Evolutionary conservation across 768 basidiomycete species (phyloP).

Genomic region (Wakefieldia striispora): DNA sequence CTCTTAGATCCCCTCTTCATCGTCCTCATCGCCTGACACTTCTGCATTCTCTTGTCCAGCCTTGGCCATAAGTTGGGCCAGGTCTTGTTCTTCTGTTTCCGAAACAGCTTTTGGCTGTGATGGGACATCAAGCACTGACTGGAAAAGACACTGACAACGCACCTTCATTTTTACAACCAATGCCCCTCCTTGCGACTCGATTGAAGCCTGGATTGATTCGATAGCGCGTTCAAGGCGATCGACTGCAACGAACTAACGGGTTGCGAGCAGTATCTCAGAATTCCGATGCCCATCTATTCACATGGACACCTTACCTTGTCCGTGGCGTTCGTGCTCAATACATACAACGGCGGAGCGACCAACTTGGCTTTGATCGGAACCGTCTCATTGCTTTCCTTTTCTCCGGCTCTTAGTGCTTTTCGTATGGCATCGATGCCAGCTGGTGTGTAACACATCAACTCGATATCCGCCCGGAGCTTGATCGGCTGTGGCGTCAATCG

Average conservation of each 20-base stretch:
- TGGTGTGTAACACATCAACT: conserved; percentile 94
- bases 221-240: conserved; percentile 93
- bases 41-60: conserved; percentile 93
- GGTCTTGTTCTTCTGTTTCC: conserved; percentile 95
- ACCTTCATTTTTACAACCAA: conserved; percentile 98
- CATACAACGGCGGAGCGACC: conserved; percentile 95
- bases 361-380: conserved; percentile 97
- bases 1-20: conserved; percentile 49
- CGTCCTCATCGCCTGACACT: conserved; percentile 92
- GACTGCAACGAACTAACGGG: conserved; percentile 73
- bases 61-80: conserved; percentile 96
- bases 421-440: conserved; percentile 97
- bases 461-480: conserved; percentile 97
- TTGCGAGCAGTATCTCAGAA: background rate
- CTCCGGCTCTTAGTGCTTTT: conserved; percentile 85
- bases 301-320: conserved; percentile 66
- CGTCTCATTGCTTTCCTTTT: conserved; percentile 79
- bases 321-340: conserved; percentile 92
- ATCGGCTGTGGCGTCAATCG: conserved; percentile 97
- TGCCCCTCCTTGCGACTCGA: conserved; percentile 81
- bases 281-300: background rate
- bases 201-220: conserved; percentile 81
- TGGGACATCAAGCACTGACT: background rate
- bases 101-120: conserved; percentile 93
- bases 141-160: background rate